Percentiles rank a stretch among this genome's conserved stretches.
Conservation (phyloP, 768 basidiomycete genomes). For the Dioszegia aurantiaca region DNA sequence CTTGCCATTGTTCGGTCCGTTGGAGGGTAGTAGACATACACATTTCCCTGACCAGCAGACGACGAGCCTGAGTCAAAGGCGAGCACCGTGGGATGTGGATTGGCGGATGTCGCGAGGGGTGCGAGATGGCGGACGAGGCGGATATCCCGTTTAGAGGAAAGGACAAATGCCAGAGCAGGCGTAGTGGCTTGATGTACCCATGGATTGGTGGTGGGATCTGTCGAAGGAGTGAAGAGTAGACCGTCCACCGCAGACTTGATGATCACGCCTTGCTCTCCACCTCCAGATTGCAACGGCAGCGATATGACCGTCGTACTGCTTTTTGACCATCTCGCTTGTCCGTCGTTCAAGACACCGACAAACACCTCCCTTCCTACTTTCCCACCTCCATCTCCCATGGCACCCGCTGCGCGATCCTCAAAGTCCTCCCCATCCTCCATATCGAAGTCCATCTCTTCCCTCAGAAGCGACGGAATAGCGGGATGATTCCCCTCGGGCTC, state of each 20-base stretch:
- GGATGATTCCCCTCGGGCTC: conserved; percentile 58
- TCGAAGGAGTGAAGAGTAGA: conserved; percentile 36
- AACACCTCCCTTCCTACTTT: conserved; percentile 64
- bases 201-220: conserved; percentile 15
- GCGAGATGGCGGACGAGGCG: conserved; percentile 77
- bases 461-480: conserved; percentile 73
- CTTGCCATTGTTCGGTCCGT: conserved; percentile 60
- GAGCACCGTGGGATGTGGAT: conserved; percentile 55
- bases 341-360: conserved; percentile 61
- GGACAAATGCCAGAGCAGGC: conserved; percentile 85
- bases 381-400: conserved; percentile 23
- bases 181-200: conserved; percentile 71
- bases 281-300: conserved; percentile 21
- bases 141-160: conserved; percentile 86
- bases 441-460: conserved; percentile 78
- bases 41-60: conserved; percentile 68
- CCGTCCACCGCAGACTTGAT: conserved; percentile 51
- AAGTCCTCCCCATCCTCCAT: conserved; percentile 70
- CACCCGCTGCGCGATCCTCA: conserved; percentile 23
- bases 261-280: conserved; percentile 10
- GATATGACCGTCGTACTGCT: conserved; percentile 29
- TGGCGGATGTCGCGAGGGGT: conserved; percentile 16
- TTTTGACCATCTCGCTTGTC: conserved; percentile 77
- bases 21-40: conserved; percentile 75
- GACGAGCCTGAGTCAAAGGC: conserved; percentile 67